A percentile compares a stretch with the other conserved stretches of the same genome.
Conservation (phyloP, 257 asterid genomes). For the Lycium barbarum region DNA sequence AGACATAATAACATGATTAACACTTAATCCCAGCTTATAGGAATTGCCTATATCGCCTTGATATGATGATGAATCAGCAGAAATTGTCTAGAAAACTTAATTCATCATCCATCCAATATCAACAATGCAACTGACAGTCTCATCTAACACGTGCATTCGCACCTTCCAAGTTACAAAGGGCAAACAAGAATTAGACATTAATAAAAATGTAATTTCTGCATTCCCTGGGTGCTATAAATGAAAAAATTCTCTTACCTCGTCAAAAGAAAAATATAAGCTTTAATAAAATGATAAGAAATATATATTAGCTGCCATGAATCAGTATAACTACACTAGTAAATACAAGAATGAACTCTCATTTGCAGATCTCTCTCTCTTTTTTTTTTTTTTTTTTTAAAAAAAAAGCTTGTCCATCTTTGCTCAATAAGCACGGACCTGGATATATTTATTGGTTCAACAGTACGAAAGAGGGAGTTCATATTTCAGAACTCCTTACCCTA, state of each 20-base stretch:
- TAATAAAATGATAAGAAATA: background rate
- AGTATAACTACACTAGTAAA: background rate
- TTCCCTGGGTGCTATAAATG: background rate
- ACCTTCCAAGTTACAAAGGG: background rate
- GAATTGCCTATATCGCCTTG: background rate
- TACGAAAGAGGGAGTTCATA: too few relatives aligned
- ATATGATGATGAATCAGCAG: background rate
- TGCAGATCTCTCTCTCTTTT: too few relatives aligned
- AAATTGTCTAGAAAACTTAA: background rate
- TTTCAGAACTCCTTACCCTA: too few relatives aligned
- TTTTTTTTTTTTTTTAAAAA: too few relatives aligned
- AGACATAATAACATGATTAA: slow-evolving; percentile 1
- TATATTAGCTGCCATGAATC: background rate
- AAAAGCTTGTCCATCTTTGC: too few relatives aligned
- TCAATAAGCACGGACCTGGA: too few relatives aligned
- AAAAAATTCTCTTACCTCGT: background rate
- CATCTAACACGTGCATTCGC: background rate
- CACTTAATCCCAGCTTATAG: background rate
- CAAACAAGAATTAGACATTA: background rate
- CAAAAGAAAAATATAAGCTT: background rate
- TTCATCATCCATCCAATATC: background rate
- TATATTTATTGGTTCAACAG: too few relatives aligned
- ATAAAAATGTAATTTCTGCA: background rate
- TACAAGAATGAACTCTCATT: slow-evolving; percentile 8
- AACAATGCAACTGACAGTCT: background rate